A percentile compares a stretch with the other conserved stretches of the same genome.
These are phyloP conservation scores for Gnomoniopsis sp. DNA, from an alignment of 2,329 filamentous ascomycete genomes.

Conservation along the genomic window DNA sequence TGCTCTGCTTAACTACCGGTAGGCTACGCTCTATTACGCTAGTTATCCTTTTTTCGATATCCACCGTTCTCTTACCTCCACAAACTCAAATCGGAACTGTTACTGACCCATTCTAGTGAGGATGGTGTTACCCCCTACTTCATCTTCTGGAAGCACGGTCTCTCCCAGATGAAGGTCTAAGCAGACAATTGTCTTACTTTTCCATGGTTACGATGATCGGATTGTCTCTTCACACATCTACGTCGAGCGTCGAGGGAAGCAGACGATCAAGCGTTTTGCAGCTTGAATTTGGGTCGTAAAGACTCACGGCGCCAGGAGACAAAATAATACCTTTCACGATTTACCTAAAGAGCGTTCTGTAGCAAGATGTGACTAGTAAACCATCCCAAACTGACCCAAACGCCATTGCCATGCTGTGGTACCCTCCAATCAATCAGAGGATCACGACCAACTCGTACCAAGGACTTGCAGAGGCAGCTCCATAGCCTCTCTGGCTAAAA, in stretches of 20 bases:
- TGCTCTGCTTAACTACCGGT: conserved; percentile 90
- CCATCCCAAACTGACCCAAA: conserved; percentile 1
- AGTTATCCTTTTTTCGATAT: not conserved
- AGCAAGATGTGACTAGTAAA: not conserved
- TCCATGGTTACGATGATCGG: conserved; percentile 3
- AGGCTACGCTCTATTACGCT: not conserved
- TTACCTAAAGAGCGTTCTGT: not conserved
- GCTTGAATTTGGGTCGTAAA: conserved; percentile 12
- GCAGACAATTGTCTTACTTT: conserved; percentile 2
- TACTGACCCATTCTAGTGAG: conserved; percentile 42
- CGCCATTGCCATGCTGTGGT: conserved; percentile 11
- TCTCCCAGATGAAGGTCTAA: conserved; percentile 90
- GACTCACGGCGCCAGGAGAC: not conserved
- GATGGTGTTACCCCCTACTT: conserved; percentile 89
- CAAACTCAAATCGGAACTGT: too few relatives aligned
- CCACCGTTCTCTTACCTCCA: not conserved
- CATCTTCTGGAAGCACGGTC: conserved; percentile 92
- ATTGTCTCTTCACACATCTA: not conserved
- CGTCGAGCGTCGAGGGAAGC: not conserved
- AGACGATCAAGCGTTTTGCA: conserved; percentile 8
- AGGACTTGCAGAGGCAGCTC: not conserved
- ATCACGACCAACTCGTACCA: not conserved
- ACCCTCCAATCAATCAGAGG: not conserved
- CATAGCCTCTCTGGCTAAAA: conserved; percentile 30
- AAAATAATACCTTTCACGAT: conserved; percentile 18